Base-by-base conservation (phyloP, 345 rosid species). In the Schrenkiella parvula region DNA sequence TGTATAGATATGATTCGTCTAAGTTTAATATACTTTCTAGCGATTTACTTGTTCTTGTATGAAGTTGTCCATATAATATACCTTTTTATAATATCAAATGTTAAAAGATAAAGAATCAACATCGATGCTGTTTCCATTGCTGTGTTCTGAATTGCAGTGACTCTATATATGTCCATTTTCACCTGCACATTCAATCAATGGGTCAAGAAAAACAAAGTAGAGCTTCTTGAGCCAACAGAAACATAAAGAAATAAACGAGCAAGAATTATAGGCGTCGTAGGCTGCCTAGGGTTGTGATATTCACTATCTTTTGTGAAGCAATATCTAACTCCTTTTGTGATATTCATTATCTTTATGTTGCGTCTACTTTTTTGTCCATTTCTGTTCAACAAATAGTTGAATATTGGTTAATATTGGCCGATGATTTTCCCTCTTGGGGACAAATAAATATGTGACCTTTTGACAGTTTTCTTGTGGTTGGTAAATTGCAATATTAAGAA, bases 1-100 rank as follows among this genome's bases (percentile, higher is more conserved):
- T 42, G 43, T 14, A 61, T 8, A 41, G 63, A 37, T 47, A 25
- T 71, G 69, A 41, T 62, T 72, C 63, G 17, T 59, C 39, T 37
- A 39, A 39, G 41, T 39, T 47, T 47, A 12, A 25, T 37, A 59
- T 35, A 48, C 15, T 17, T 35, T 35, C 48, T 7, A 46, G 58
- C 67, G 39, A 58, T 35, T 47, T 70, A 59, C 39, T 37, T 47
- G 39, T 12, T 47, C 38, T 58, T 46, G 28, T 44, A 37, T 26
- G 57, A 70, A 46, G 66, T 47, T 47, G 18, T 44, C 25, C 38
- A 23, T n/a, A 8, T n/a, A 32, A n/a, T 10, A 31, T 7, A 35
- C 6, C 1, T 6, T 18, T 35, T 23, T 38, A 34, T 47, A 21
- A 21, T 7, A 22, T 2, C 0, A 48, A 19, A 47, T 10, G 21